Percentiles rank a stretch among this genome's conserved stretches.
These are phyloP conservation scores for Globisporangium parvum DNA, from an alignment of 352 stramenopile species.

Conservation along the genomic window DNA sequence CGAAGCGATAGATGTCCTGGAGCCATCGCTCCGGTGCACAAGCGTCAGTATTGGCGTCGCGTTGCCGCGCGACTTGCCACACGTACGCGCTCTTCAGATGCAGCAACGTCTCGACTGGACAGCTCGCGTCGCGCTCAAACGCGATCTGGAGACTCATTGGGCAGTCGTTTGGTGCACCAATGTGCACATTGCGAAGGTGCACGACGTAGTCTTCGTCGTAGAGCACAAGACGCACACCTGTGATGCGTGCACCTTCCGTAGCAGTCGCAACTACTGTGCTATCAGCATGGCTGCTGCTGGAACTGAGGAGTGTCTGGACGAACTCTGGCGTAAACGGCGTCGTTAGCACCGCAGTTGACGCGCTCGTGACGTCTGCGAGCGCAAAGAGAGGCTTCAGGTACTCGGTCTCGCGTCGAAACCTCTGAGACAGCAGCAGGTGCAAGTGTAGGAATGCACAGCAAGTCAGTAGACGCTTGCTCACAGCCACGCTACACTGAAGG, in stretches of 20 bases:
- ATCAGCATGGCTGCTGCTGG: neutral
- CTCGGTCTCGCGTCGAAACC: constrained; percentile 39
- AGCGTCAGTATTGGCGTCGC: neutral
- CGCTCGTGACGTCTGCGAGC: constrained; percentile 21
- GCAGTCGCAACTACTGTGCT: neutral
- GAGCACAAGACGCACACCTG: constrained; percentile 22
- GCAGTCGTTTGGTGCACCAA: neutral
- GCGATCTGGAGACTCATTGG: constrained; percentile 11
- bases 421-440: constrained; percentile 11
- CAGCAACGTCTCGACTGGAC: constrained; percentile 21
- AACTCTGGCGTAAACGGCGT: constrained; percentile 26
- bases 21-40: constrained; percentile 38
- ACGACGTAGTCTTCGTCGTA: constrained; percentile 32
- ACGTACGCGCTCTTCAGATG: constrained; percentile 28
- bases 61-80: constrained; percentile 24
- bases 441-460: neutral
- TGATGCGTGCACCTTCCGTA: neutral
- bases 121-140: constrained; percentile 37
- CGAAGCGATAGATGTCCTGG: constrained; percentile 38
- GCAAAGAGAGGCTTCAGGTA: constrained; percentile 51
- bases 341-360: constrained; percentile 18
- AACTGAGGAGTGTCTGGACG: constrained; percentile 8
- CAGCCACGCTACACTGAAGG: too few species aligned
- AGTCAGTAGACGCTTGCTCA: too few species aligned
- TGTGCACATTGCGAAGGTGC: constrained; percentile 17